Evolutionary conservation across 179 eudicot genomes (phyloP), one percentile per base, ranked within the genome.

Genomic region (Spergularia azorica): DNA sequence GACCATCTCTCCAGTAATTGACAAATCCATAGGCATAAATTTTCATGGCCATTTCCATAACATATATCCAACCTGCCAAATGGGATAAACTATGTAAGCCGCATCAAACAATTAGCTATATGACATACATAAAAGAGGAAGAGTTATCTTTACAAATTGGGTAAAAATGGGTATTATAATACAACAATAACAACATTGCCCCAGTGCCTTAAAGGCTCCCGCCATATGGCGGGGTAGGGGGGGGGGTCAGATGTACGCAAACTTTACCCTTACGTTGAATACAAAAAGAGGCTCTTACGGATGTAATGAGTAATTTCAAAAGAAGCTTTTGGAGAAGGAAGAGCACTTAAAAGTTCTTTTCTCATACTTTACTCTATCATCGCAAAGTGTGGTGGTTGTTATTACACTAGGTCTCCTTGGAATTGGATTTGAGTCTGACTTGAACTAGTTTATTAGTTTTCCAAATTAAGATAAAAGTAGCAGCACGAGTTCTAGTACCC

Each of bases 1-100:
- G 95, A 67, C 99, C 94, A 82, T 91, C 97, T 82, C 92, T 88
- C 98, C 99, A 95, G 78, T 95, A 95, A 81, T 95, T 95, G 67
- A 84, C 90, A 77, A 93, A 93, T 68, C 99, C 99, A 82, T 77
- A 80, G 20, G 95, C 79, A 82, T 91, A 95, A 66, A 93, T 81
- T 86, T 95, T 95, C 32, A 95, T 80, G 60, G 77, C 89, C 99
- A 95, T 90, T 80, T 95, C 99, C 68, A 90, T 67, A 52, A 95
- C 95, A 89, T 93, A 95, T 63, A 96, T 76, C 98, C 99, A 96
- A 63, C 98, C 98, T 93, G 92, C 41, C 50, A 65, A 70, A 54
- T 63, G 66, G 62, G 50, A 81, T 74, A 58, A 36, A 36, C 20
- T 17, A 52, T 79, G 32, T 58, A 39, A 72, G 60, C 63, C 46